Evolutionary conservation across 169 alveolate species (phyloP), one percentile per base, ranked within the genome.

Genomic region (Neospora caninum): DNA sequence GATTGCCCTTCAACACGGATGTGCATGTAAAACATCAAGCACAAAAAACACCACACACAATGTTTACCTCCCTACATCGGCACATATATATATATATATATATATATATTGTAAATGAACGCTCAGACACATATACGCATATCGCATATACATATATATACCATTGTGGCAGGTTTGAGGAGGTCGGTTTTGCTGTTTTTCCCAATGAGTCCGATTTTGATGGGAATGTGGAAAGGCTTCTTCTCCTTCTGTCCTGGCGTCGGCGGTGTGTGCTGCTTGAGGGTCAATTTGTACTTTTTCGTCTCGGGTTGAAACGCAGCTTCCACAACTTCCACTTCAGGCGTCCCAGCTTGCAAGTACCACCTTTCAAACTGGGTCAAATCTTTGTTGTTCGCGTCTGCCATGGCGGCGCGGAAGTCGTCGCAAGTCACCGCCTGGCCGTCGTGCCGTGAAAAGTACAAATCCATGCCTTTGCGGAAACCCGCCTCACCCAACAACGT

Each of bases 351-450:
- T 64, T 84, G 69, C 45, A 83, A 92, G 95, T 97, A 98, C 99
- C 99, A 98, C 54, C 97, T 96, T 91, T 97, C 98, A 92, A 97
- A 98, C 95, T 98, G 99, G 42, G 98, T 93, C 54, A 98, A 91
- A 91, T 98, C 97, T n/a, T 93, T 95, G 80, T 94, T 91, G 69
- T 96, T 97, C 43, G 98, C 98, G 54, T 96, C 98, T 36, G 97
- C 98, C 99, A 98, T 98, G 49, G 99, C 99, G 25, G 86, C 95
- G 41, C 99, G 96, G 95, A 98, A 98, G 96, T 98, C 99, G 94
- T 98, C 99, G 93, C 99, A 98, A 34, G 99, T 98, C 58, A 98
- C 99, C 25, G 99, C 99, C 88, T 96, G 96, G 29, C 98, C 97
- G 96, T 98, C 99, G 93, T 97, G 98, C 64, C 98, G 97, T 94